Percentiles rank a stretch among this genome's conserved stretches.
Conservation (phyloP, 495 filamentous ascomycete species). For the Cladorrhinum samala region DNA sequence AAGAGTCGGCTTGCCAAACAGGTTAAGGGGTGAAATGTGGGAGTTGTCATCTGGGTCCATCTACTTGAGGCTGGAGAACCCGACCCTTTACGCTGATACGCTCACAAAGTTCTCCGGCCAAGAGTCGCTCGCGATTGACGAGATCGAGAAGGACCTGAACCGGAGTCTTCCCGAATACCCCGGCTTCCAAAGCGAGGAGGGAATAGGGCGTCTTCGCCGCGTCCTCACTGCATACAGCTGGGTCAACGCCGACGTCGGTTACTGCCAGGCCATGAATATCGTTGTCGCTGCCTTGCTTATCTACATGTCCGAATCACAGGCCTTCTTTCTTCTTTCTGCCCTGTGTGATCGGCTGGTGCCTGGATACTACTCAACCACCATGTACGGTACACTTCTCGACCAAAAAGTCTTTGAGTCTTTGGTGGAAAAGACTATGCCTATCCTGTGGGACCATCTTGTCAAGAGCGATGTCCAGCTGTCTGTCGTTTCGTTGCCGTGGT, state of each 20-base stretch:
- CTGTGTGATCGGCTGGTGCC: constrained; percentile 90
- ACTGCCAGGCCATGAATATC: constrained; percentile 99
- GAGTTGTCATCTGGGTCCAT: constrained; percentile 88
- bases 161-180: constrained; percentile 94
- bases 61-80: constrained; percentile 78
- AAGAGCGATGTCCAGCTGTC: constrained; percentile 98
- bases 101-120: constrained; percentile 72
- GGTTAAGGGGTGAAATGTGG: constrained; percentile 91
- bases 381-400: constrained; percentile 96
- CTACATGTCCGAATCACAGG: constrained; percentile 96
- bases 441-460: constrained; percentile 93
- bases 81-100: constrained; percentile 75
- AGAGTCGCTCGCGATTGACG: constrained; percentile 90
- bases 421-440: constrained; percentile 97
- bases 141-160: constrained; percentile 98
- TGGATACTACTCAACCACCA: constrained; percentile 95
- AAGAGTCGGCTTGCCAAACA: constrained; percentile 88
- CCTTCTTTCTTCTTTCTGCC: constrained; percentile 88
- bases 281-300: constrained; percentile 93
- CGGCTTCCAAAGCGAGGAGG: constrained; percentile 93
- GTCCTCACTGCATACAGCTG: constrained; percentile 96
- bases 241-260: constrained; percentile 90
- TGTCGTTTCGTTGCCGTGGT: constrained; percentile 96
- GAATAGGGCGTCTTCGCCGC: constrained; percentile 80
- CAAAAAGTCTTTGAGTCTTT: constrained; percentile 95